phyloP scores from a whole-genome alignment of 1,139 yeast species.

The Scheffersomyces quercinus region DNA sequence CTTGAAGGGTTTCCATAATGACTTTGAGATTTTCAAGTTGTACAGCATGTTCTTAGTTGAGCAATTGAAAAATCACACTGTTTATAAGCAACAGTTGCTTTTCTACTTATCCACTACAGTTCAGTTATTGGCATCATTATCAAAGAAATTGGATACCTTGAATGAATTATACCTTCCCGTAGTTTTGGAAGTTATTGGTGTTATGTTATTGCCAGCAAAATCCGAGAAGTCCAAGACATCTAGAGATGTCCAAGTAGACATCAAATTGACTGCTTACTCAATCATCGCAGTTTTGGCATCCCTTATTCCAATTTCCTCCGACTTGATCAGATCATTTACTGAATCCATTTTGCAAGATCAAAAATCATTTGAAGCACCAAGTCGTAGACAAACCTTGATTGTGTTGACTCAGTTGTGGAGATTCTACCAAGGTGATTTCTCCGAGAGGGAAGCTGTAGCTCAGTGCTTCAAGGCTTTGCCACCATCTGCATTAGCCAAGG shows the following conservation, averaged over 20 bases:
- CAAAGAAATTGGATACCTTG: conserved; percentile 29
- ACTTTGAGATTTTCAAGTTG: conserved; percentile 64
- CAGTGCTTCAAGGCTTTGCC: conserved; percentile 19
- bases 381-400: conserved; percentile 35
- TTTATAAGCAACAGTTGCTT: conserved; percentile 72
- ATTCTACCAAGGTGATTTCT: conserved; percentile 22
- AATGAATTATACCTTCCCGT: conserved; percentile 47
- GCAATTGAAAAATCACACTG: conserved; percentile 52
- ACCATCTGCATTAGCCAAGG: conserved; percentile 13
- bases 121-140: conserved; percentile 48
- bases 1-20: conserved; percentile 68
- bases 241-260: conserved; percentile 52
- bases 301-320: conserved; percentile 65
- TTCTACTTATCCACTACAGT: conserved; percentile 79
- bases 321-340: conserved; percentile 67
- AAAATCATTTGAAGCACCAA: conserved; percentile 17
- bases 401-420: conserved; percentile 48
- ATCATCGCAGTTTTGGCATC: conserved; percentile 75
- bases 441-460: conserved; percentile 11
- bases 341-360: conserved; percentile 56
- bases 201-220: conserved; percentile 39
- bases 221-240: conserved; percentile 18
- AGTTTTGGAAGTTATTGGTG: conserved; percentile 58
- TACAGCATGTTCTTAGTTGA: conserved; percentile 61
- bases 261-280: conserved; percentile 82